phyloP scores from a whole-genome alignment of 768 basidiomycete genomes.

The Suillus weaverae region DNA sequence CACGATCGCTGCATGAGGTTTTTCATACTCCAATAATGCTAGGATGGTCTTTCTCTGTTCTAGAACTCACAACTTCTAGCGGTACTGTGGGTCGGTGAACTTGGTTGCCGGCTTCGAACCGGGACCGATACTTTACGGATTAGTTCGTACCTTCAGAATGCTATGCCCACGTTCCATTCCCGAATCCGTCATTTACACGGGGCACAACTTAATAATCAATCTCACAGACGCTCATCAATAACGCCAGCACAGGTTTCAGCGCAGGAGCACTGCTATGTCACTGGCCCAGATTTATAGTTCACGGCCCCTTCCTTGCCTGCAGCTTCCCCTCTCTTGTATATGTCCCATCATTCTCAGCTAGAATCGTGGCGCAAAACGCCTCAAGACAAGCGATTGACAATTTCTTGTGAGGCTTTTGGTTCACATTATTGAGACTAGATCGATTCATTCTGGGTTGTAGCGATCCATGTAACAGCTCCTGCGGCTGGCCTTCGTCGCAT shows the following conservation, averaged over 20 bases:
- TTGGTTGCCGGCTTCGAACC: neutral
- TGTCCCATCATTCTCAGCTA: conserved; percentile 8
- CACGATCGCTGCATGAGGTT: conserved; percentile 3
- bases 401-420: conserved; percentile 2
- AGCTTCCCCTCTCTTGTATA: neutral
- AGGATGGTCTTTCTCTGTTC: neutral
- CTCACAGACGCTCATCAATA: conserved; percentile 1
- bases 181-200: neutral
- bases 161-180: conserved; percentile 1
- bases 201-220: neutral
- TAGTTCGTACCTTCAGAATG: neutral
- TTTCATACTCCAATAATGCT: neutral
- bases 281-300: conserved; percentile 4
- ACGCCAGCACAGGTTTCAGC: conserved; percentile 5
- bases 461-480: conserved; percentile 14
- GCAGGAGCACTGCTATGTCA: conserved; percentile 3
- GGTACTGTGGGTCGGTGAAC: neutral
- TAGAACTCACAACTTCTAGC: neutral
- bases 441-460: conserved; percentile 4
- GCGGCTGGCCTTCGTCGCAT: conserved; percentile 12
- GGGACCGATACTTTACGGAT: conserved; percentile 1
- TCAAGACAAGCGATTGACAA: conserved; percentile 5
- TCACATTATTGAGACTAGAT: neutral
- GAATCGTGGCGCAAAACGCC: conserved; percentile 7
- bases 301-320: neutral